A percentile compares a stretch with the other conserved stretches of the same genome.
Evolutionary conservation across 352 stramenopile species (phyloP).

Genomic region (Bremia lactucae): DNA sequence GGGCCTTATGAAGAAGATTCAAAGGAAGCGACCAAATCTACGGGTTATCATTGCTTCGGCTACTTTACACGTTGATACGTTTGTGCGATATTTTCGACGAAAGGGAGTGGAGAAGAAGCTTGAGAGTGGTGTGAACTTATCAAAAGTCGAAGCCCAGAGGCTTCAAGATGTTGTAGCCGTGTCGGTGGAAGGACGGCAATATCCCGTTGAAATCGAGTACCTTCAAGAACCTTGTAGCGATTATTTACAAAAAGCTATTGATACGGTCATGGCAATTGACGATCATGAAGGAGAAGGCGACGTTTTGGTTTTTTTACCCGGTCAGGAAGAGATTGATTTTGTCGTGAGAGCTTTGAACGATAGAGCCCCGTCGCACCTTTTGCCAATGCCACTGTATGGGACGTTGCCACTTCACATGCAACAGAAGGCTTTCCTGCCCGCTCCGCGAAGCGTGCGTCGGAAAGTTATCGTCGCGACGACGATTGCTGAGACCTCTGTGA

Average conservation of each 20-base stretch:
- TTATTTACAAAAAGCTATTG: slow-evolving; percentile 64
- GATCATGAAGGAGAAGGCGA: slow-evolving; percentile 74
- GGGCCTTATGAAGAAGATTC: slow-evolving; percentile 94
- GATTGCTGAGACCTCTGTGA: slow-evolving; percentile 95
- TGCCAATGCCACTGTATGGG: slow-evolving; percentile 85
- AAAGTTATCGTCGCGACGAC: slow-evolving; percentile 88
- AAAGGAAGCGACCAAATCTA: slow-evolving; percentile 77
- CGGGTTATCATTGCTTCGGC: slow-evolving; percentile 81
- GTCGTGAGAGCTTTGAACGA: slow-evolving; percentile 67
- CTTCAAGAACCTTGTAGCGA: slow-evolving; percentile 50
- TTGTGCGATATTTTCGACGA: slow-evolving; percentile 86
- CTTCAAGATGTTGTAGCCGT: slow-evolving; percentile 51
- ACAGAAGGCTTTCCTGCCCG: slow-evolving; percentile 82
- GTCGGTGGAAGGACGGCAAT: slow-evolving; percentile 81
- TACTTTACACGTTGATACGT: slow-evolving; percentile 76
- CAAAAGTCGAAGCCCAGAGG: not conserved
- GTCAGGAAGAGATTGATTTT: slow-evolving; percentile 90
- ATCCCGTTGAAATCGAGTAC: slow-evolving; percentile 89
- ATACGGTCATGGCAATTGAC: slow-evolving; percentile 62
- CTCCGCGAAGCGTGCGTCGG: slow-evolving; percentile 43
- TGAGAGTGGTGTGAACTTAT: not conserved
- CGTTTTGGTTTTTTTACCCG: slow-evolving; percentile 93
- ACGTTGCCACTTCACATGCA: slow-evolving; percentile 89
- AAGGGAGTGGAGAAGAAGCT: slow-evolving; percentile 21
- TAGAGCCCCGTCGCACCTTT: slow-evolving; percentile 31